A percentile compares a stretch with the other conserved stretches of the same genome.
Evolutionary conservation across 2,329 filamentous ascomycete genomes (phyloP).

Genomic region (Rosellinia necatrix): DNA sequence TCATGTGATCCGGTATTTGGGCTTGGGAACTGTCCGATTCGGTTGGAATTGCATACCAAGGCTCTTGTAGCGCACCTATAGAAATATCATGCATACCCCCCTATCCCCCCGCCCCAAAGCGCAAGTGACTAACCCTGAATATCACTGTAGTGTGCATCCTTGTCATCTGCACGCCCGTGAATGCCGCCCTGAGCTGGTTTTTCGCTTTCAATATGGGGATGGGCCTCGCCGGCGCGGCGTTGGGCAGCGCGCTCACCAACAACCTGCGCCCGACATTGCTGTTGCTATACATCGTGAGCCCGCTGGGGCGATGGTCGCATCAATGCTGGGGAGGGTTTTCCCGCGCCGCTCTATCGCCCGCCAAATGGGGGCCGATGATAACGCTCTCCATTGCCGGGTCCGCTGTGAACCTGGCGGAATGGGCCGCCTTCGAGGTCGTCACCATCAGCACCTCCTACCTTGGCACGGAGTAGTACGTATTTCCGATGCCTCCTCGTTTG

Average conservation of each 20-base stretch:
- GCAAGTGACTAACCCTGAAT: background rate
- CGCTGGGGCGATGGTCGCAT: constrained; percentile 45
- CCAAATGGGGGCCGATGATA: constrained; percentile 48
- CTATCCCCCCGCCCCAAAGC: background rate
- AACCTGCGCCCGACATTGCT: constrained; percentile 54
- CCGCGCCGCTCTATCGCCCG: constrained; percentile 35
- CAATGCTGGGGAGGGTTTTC: constrained; percentile 53
- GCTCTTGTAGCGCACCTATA: too few species aligned
- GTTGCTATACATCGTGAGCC: constrained; percentile 50
- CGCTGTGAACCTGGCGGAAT: constrained; percentile 48
- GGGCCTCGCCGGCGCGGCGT: constrained; percentile 56
- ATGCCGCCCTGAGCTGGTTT: constrained; percentile 54
- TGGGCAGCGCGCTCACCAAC: constrained; percentile 55
- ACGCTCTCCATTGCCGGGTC: constrained; percentile 46
- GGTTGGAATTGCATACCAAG: too few species aligned
- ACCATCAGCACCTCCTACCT: constrained; percentile 52
- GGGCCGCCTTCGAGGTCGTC: constrained; percentile 49
- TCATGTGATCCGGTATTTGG: too few species aligned
- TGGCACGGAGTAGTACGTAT: constrained; percentile 43
- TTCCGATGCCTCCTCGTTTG: background rate
- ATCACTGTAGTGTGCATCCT: constrained; percentile 48
- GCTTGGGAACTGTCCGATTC: too few species aligned
- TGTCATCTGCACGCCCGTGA: constrained; percentile 52
- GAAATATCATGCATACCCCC: too few species aligned
- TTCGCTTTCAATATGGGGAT: constrained; percentile 49